Evolutionary conservation across 2,329 filamentous ascomycete species (phyloP).

Genomic region (Bipolaris victoriae): DNA sequence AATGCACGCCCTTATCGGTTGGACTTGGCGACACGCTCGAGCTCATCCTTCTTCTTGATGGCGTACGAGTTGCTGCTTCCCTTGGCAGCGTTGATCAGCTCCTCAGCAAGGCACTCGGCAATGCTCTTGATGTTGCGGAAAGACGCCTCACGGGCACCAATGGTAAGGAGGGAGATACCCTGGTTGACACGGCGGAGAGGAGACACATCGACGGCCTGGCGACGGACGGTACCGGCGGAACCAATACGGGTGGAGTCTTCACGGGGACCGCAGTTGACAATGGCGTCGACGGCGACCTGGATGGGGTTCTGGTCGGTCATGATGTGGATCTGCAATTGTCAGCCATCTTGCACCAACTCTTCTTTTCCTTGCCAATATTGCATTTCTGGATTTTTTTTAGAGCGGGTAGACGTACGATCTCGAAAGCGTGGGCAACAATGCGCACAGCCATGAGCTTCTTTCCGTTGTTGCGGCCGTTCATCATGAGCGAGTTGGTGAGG

Average conservation of each 20-base stretch:
- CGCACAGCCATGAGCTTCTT: constrained; percentile 99
- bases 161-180: constrained; percentile 98
- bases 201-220: constrained; percentile 99
- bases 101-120: constrained; percentile 98
- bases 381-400: not conserved
- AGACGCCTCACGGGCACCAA: constrained; percentile 95
- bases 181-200: constrained; percentile 99
- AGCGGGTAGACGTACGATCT: constrained; percentile 78
- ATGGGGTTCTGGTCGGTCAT: constrained; percentile 99
- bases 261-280: constrained; percentile 99
- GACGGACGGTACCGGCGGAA: constrained; percentile 98
- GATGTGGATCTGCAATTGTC: constrained; percentile 82
- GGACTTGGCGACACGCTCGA: constrained; percentile 99
- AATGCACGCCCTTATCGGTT: constrained; percentile 82
- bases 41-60: constrained; percentile 99
- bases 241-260: constrained; percentile 99
- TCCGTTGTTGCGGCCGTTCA: constrained; percentile 99
- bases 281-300: constrained; percentile 98
- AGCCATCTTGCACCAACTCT: constrained; percentile 14
- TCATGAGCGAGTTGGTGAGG: constrained; percentile 99
- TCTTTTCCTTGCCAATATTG: not conserved
- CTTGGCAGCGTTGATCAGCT: constrained; percentile 99
- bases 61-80: constrained; percentile 99
- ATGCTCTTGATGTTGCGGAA: constrained; percentile 99
- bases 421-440: constrained; percentile 98